A percentile compares a stretch with the other conserved stretches of the same genome.
Conservation (phyloP, 2,329 filamentous ascomycete genomes). For the Dactylellina cionopaga region DNA sequence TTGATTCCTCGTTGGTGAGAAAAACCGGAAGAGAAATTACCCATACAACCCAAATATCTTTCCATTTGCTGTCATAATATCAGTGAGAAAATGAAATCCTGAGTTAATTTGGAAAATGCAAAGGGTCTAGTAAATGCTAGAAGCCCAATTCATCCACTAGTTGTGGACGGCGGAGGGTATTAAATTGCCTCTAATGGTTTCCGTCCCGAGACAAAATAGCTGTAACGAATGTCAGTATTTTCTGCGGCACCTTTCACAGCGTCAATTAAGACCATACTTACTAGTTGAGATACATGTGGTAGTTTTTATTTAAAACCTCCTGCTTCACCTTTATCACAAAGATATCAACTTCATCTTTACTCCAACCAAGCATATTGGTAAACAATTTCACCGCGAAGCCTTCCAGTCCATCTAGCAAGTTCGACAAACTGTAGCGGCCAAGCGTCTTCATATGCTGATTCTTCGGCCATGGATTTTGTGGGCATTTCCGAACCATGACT, state of each 20-base stretch:
- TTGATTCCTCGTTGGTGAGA: no score
- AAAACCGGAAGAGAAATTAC: neutral
- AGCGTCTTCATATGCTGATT: constrained; percentile 60
- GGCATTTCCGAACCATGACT: constrained; percentile 59
- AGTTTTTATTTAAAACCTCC: constrained; percentile 47
- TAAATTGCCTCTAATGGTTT: constrained; percentile 22
- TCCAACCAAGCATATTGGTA: constrained; percentile 61
- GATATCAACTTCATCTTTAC: constrained; percentile 56
- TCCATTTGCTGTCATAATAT: neutral
- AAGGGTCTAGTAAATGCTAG: no score
- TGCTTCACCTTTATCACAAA: constrained; percentile 46
- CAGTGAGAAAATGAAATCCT: neutral
- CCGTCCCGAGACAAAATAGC: constrained; percentile 41
- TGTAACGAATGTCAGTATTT: no score
- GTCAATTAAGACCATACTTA: constrained; percentile 5
- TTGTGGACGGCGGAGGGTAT: no score
- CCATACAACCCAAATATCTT: neutral
- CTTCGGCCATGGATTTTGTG: constrained; percentile 61
- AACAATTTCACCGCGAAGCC: constrained; percentile 60
- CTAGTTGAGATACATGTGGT: constrained; percentile 53
- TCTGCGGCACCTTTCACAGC: neutral
- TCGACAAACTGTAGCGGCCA: constrained; percentile 59
- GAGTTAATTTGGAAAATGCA: no score
- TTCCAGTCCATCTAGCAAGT: constrained; percentile 59
- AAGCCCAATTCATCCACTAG: no score